Evolutionary conservation across 164 flowering plant genomes (phyloP).

Genomic region (Akebia trifoliata): DNA sequence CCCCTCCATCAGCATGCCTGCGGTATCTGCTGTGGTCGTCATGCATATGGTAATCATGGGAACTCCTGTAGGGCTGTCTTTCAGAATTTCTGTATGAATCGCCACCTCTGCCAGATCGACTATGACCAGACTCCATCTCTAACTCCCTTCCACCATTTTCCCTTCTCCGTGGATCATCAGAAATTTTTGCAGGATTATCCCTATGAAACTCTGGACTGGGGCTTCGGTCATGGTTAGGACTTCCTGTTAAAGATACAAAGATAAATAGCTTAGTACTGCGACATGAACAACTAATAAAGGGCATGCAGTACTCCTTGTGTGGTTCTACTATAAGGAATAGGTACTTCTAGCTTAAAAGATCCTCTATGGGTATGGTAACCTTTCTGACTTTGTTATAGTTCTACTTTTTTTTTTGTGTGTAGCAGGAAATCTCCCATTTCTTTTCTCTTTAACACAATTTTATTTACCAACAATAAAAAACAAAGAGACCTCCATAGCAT

Average conservation of each 20-base stretch:
- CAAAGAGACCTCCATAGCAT: no score
- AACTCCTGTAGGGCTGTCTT: constrained; percentile 46
- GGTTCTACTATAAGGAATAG: no score
- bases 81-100: constrained; percentile 47
- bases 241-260: constrained; percentile 34
- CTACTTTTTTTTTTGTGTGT: no score
- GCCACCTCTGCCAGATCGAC: constrained; percentile 35
- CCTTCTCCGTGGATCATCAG: constrained; percentile 32
- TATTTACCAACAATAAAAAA: no score
- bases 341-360: no score
- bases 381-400: no score
- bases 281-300: not conserved
- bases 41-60: constrained; percentile 40
- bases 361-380: no score
- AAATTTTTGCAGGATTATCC: constrained; percentile 27
- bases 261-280: constrained; percentile 9
- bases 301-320: no score
- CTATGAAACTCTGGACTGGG: constrained; percentile 37
- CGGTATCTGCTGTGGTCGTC: constrained; percentile 47
- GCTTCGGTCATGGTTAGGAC: constrained; percentile 39
- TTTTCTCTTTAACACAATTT: no score
- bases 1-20: constrained; percentile 44
- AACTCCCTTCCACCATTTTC: constrained; percentile 41
- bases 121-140: constrained; percentile 34
- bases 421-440: no score